Evolutionary conservation across 306 rosid species (phyloP).

Genomic region (Trichosanthes truncata): DNA sequence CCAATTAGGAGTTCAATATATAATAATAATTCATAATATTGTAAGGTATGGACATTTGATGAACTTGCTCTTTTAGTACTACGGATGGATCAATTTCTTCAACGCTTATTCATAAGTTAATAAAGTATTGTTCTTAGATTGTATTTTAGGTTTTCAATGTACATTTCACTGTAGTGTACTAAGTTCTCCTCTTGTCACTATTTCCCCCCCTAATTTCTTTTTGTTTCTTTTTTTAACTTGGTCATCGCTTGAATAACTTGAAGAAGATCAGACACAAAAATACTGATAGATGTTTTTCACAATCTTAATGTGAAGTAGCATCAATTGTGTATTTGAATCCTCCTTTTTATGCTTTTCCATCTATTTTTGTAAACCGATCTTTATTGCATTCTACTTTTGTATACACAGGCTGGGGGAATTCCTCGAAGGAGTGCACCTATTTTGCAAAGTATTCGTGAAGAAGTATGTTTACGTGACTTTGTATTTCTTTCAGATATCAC

Average conservation of each 20-base stretch:
- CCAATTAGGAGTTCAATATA: neutral
- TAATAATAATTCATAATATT: neutral
- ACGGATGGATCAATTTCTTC: neutral
- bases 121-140: neutral
- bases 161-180: neutral
- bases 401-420: slow-evolving; percentile 72
- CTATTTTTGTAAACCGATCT: neutral
- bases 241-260: neutral
- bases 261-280: neutral
- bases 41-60: neutral
- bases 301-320: neutral
- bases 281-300: slow-evolving; percentile 1
- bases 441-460: slow-evolving; percentile 74
- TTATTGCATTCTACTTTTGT: slow-evolving; percentile 15
- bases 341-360: neutral
- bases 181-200: neutral
- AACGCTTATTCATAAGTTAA: neutral
- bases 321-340: neutral
- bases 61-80: neutral
- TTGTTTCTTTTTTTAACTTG: neutral
- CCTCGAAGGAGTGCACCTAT: slow-evolving; percentile 86
- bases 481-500: neutral
- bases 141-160: neutral
- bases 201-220: neutral
- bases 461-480: slow-evolving; percentile 39